Base-by-base conservation (phyloP, 306 rosid species). In the Malus asiatica region DNA sequence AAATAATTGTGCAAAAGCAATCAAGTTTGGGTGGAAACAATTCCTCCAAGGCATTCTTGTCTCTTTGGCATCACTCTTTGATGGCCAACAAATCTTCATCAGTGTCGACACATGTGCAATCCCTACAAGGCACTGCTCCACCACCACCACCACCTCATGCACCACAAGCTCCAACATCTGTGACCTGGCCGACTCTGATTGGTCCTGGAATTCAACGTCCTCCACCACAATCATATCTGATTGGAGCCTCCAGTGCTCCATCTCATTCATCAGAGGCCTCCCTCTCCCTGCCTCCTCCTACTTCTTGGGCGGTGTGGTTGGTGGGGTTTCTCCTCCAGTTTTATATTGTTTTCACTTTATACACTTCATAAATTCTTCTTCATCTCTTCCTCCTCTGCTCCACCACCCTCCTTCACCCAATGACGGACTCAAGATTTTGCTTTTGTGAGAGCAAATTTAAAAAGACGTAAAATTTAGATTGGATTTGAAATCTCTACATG, bases 81-180 rank as follows among this genome's bases (percentile, higher is more conserved):
- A 85, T 51, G 83, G 86, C 3, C 89, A 86, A 1, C 91, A 85
- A 63, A 40, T 83, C 4, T 88, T 85, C 86, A 81, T 83, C 48
- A 79, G 76, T 12, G 59, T 88, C 74, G 81, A 66, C 72, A 46
- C 89, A 1, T 87, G 85, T 13, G 81, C 86, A 12, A 66, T 68
- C 16, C 91, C 89, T 9, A 32, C 81, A 33, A 84, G 88, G 90
- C 86, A 87, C 76, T 87, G 90, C 78, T 78, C 73, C 20, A 40
- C 66, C 52, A 22, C 40, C 35, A 10, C 25, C 12, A 11, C 68
- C 35, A 15, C 68, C 7, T n/a, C 33, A 12, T 77, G 82, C 27
- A 66, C 60, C 53, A 76, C 84, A 52, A 23, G 60, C 60, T 84
- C 86, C 18, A 25, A 77, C 11, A 79, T 87, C 7, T 87, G 90